Conservation (phyloP, 1,284 basidiomycete genomes). For the Vanrija sp. region DNA sequence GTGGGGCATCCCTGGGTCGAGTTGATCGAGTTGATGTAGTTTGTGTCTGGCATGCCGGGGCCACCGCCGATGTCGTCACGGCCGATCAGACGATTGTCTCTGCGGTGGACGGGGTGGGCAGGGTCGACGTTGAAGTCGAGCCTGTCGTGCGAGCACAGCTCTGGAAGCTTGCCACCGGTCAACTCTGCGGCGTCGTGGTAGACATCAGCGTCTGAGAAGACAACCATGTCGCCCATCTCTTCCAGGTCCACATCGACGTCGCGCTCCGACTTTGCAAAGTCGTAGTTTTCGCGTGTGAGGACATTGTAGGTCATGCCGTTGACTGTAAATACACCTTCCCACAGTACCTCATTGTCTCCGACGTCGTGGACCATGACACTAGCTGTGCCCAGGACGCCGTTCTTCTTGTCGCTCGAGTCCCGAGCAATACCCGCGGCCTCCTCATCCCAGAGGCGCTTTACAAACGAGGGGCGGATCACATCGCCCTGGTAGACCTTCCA, state of each 20-base stretch:
- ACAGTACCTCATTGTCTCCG: slow-evolving; percentile 55
- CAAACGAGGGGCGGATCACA: slow-evolving; percentile 58
- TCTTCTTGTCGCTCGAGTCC: slow-evolving; percentile 3
- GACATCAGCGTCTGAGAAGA: slow-evolving; percentile 57
- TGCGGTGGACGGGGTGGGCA: slow-evolving; percentile 54
- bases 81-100: background rate
- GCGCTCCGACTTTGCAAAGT: slow-evolving; percentile 54
- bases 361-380: slow-evolving; percentile 66
- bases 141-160: slow-evolving; percentile 63
- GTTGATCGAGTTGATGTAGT: slow-evolving; percentile 66
- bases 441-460: slow-evolving; percentile 45
- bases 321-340: slow-evolving; percentile 71
- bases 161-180: background rate
- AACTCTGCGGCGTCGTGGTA: slow-evolving; percentile 18
- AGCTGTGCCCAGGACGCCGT: slow-evolving; percentile 61
- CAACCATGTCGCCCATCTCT: slow-evolving; percentile 59
- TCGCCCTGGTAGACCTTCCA: slow-evolving; percentile 62
- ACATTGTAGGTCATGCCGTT: slow-evolving; percentile 69
- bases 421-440: slow-evolving; percentile 23
- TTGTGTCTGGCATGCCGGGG: slow-evolving; percentile 43
- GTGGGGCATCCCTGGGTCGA: slow-evolving; percentile 68
- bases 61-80: slow-evolving; percentile 32
- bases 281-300: slow-evolving; percentile 67
- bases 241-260: slow-evolving; percentile 57
- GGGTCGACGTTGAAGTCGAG: slow-evolving; percentile 65